Evolutionary conservation across 2,329 filamentous ascomycete genomes (phyloP).

Genomic region (Colletotrichum acutatum): DNA sequence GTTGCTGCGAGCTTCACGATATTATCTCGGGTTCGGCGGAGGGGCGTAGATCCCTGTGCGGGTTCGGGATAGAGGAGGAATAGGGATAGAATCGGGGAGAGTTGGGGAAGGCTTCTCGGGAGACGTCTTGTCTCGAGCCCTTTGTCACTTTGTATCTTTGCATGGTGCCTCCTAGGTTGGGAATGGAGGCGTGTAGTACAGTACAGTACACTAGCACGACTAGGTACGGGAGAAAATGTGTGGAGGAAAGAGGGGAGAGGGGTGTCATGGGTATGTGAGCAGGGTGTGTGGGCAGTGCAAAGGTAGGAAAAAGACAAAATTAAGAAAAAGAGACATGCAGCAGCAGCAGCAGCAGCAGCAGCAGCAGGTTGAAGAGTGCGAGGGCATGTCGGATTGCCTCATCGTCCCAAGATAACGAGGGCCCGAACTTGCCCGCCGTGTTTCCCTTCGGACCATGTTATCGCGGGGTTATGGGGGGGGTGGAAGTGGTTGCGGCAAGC

Average conservation of each 20-base stretch:
- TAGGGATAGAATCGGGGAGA: constrained; percentile 20
- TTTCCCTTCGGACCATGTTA: constrained; percentile 17
- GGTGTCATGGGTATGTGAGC: neutral
- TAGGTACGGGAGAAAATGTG: neutral
- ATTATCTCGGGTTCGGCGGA: constrained; percentile 33
- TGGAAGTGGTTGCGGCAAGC: neutral
- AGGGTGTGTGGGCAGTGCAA: constrained; percentile 5
- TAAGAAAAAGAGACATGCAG: neutral
- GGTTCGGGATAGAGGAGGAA: constrained; percentile 30
- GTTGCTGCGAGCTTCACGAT: constrained; percentile 32
- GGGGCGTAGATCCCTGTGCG: constrained; percentile 23
- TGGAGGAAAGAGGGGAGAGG: neutral
- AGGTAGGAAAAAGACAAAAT: neutral
- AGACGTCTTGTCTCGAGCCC: neutral
- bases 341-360: neutral
- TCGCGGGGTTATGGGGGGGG: neutral
- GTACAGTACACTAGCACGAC: neutral
- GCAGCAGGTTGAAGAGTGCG: constrained; percentile 1
- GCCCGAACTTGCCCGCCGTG: constrained; percentile 14
- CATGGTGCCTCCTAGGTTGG: neutral
- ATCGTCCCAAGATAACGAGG: constrained; percentile 31
- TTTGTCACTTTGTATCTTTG: constrained; percentile 2
- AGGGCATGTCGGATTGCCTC: constrained; percentile 26
- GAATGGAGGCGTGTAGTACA: neutral
- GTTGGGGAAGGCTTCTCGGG: neutral